Percentiles rank a stretch among this genome's conserved stretches.
phyloP scores from a whole-genome alignment of 2,329 filamentous ascomycete species.

The Fusarium sp. region DNA sequence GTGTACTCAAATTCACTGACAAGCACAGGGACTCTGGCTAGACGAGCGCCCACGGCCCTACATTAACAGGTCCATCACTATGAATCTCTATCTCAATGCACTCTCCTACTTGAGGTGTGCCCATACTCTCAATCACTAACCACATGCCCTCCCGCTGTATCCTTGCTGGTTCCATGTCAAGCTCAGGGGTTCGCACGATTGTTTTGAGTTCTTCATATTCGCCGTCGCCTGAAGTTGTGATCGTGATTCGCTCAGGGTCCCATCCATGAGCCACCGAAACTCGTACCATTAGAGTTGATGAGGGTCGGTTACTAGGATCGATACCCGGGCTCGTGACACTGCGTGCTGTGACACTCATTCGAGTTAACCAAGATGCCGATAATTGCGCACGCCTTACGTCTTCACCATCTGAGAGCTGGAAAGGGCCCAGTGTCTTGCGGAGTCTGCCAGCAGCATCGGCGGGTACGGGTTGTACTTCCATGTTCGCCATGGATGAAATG shows the following conservation, averaged over 20 bases:
- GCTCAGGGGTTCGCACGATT: conserved; percentile 74
- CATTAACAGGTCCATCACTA: conserved; percentile 57
- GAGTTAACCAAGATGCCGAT: conserved; percentile 61
- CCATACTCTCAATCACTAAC: conserved; percentile 84
- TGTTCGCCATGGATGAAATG: conserved; percentile 70
- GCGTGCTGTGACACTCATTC: conserved; percentile 53
- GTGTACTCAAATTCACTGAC: neutral
- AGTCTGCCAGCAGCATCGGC: conserved; percentile 80
- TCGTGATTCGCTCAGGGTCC: conserved; percentile 71
- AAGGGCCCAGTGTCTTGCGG: conserved; percentile 63
- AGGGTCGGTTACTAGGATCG: conserved; percentile 20
- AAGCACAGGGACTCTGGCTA: conserved; percentile 2
- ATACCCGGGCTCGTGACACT: conserved; percentile 41
- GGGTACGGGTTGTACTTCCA: conserved; percentile 68
- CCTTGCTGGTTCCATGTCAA: conserved; percentile 76
- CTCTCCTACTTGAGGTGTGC: conserved; percentile 54
- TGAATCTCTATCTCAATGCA: conserved; percentile 63
- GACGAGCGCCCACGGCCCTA: conserved; percentile 54
- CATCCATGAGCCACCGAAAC: conserved; percentile 78
- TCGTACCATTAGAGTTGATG: conserved; percentile 67
- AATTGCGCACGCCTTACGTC: conserved; percentile 53
- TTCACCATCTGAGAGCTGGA: conserved; percentile 60
- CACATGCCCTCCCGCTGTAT: conserved; percentile 69
- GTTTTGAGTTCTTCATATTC: conserved; percentile 75
- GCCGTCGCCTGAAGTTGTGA: conserved; percentile 75